phyloP scores from a whole-genome alignment of 805 yeast species.

The Ogataea thermomethanolica region DNA sequence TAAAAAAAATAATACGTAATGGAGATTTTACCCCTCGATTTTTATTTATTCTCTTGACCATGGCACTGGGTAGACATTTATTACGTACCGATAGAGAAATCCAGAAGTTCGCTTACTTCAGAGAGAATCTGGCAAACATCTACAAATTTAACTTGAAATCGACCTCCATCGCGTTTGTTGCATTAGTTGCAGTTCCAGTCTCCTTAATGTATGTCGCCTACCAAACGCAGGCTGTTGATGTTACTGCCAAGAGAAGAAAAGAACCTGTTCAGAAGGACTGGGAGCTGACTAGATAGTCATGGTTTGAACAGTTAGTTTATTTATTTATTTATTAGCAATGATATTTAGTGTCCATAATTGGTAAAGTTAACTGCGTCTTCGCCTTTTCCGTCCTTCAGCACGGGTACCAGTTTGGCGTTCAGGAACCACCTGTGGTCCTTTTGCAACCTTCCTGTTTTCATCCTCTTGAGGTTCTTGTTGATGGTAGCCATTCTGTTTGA shows the following conservation, averaged over 20 bases:
- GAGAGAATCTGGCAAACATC: constrained; percentile 31
- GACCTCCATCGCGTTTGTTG: constrained; percentile 26
- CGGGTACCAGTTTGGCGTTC: too few species aligned
- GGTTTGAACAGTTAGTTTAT: constrained; percentile 1
- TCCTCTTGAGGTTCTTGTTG: not conserved
- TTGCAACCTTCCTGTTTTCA: constrained; percentile 26
- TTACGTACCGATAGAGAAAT: constrained; percentile 32
- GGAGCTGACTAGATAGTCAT: not conserved
- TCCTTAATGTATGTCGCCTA: constrained; percentile 32
- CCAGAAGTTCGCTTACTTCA: constrained; percentile 29
- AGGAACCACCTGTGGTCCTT: too few species aligned
- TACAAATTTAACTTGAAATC: constrained; percentile 32
- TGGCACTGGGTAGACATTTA: constrained; percentile 36
- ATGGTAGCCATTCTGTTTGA: constrained; percentile 1
- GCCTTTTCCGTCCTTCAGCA: not conserved
- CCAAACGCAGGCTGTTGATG: constrained; percentile 28
- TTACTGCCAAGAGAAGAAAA: constrained; percentile 31
- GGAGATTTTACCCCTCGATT: constrained; percentile 9
- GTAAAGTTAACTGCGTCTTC: not conserved
- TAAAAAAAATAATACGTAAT: constrained; percentile 1
- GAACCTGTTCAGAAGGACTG: constrained; percentile 22
- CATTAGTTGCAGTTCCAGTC: constrained; percentile 33
- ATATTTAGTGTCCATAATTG: constrained; percentile 5
- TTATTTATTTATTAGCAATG: constrained; percentile 9
- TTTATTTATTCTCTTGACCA: constrained; percentile 8